Percentiles rank a stretch among this genome's conserved stretches.
Conservation (phyloP, 768 basidiomycete genomes). For the Nevesoporus exiguus region DNA sequence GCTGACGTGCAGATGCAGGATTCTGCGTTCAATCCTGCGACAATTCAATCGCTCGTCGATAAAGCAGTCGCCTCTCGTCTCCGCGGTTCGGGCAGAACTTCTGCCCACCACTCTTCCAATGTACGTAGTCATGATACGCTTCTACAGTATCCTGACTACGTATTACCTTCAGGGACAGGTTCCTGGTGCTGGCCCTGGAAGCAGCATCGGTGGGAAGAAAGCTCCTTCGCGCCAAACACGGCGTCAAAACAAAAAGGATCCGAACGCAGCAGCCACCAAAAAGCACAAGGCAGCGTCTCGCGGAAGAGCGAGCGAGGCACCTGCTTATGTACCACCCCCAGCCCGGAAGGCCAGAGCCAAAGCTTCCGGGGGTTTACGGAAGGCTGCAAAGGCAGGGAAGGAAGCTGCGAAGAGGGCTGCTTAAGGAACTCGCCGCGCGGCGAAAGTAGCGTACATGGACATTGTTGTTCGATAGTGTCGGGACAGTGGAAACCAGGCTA, state of each 20-base stretch:
- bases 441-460: not conserved
- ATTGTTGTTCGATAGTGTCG: not conserved
- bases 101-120: not conserved
- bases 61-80: not conserved
- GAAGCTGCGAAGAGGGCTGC: not conserved
- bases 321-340: not conserved
- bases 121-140: too few species aligned
- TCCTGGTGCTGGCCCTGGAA: too few species aligned
- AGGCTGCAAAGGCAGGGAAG: not conserved
- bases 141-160: too few species aligned
- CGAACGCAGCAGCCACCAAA: not conserved
- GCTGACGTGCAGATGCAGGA: slow-evolving; percentile 7
- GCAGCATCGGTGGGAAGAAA: too few species aligned
- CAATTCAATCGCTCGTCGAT: not conserved
- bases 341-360: not conserved
- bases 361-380: not conserved
- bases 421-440: too few species aligned
- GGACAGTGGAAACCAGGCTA: too few species aligned
- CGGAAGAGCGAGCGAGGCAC: too few species aligned
- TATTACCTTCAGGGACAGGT: too few species aligned
- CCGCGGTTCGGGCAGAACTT: too few species aligned
- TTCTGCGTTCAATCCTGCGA: not conserved
- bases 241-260: too few species aligned
- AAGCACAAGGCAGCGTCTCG: not conserved
- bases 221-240: too few species aligned